phyloP scores from a whole-genome alignment of 2,329 filamentous ascomycete species.

The Stagonosporopsis tanaceti region DNA sequence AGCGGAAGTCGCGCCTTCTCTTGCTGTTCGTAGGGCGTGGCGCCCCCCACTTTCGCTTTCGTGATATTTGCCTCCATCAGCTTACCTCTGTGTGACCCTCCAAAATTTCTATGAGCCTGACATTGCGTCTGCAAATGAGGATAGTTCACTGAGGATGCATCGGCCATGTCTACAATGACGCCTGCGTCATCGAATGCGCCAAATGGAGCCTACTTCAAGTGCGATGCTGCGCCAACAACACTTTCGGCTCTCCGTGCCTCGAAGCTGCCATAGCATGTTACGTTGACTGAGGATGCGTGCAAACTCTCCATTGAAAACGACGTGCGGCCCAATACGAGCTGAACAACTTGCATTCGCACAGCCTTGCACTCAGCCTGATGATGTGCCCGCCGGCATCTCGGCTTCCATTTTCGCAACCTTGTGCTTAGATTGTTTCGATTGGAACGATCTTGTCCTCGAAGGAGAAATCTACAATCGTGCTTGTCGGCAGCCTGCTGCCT shows the following conservation, averaged over 20 bases:
- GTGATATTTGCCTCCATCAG: neutral
- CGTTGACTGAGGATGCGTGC: too few species aligned
- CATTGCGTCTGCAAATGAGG: too few species aligned
- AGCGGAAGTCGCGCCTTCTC: neutral
- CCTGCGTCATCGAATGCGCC: neutral
- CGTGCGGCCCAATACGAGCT: neutral
- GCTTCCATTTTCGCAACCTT: neutral
- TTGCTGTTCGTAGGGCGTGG: constrained; percentile 9
- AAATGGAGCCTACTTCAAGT: neutral
- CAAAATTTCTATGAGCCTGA: neutral
- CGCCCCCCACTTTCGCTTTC: constrained; percentile 15
- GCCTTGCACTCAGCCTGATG: neutral
- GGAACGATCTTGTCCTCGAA: too few species aligned
- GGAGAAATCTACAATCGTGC: too few species aligned
- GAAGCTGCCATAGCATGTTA: neutral
- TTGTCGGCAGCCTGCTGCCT: neutral
- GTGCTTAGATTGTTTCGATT: neutral
- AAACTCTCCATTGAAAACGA: neutral
- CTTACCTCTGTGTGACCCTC: neutral
- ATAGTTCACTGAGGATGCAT: too few species aligned
- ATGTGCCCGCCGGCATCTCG: neutral
- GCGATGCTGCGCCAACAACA: neutral
- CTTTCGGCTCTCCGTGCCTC: neutral
- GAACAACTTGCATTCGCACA: neutral
- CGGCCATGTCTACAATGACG: neutral